Percentiles rank a stretch among this genome's conserved stretches.
phyloP scores from a whole-genome alignment of 805 yeast genomes.

The Starmerella potacharoeniae region DNA sequence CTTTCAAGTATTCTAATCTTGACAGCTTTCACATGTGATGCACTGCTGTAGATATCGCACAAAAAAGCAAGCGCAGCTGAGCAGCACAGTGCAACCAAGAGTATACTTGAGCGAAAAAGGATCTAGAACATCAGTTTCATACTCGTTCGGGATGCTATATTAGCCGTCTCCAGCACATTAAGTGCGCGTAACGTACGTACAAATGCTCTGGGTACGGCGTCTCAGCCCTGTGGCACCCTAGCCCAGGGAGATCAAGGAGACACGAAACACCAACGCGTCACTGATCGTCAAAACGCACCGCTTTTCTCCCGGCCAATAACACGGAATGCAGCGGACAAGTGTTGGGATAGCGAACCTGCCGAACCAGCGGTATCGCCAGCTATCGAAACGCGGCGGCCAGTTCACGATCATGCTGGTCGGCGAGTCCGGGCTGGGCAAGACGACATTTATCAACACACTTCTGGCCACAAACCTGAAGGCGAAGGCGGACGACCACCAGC shows the following conservation, averaged over 20 bases:
- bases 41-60: too few species aligned
- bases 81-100: too few species aligned
- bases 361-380: constrained; percentile 27
- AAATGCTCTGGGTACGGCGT: neutral
- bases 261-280: neutral
- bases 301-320: neutral
- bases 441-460: constrained; percentile 59
- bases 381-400: constrained; percentile 46
- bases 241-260: neutral
- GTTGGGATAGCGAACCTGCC: constrained; percentile 29
- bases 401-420: constrained; percentile 82
- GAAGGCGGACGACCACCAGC: constrained; percentile 32
- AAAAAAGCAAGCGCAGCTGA: too few species aligned
- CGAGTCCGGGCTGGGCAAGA: constrained; percentile 66
- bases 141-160: too few species aligned
- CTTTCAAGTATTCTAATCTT: too few species aligned
- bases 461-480: constrained; percentile 43
- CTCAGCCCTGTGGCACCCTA: neutral
- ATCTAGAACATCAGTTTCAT: too few species aligned
- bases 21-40: too few species aligned
- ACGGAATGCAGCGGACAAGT: constrained; percentile 16
- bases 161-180: too few species aligned
- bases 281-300: constrained; percentile 1
- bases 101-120: too few species aligned
- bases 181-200: too few species aligned